These are phyloP conservation scores for Mortierella sp. DNA, from an alignment of 371 early-diverging fungal genomes.

Conservation along the genomic window DNA sequence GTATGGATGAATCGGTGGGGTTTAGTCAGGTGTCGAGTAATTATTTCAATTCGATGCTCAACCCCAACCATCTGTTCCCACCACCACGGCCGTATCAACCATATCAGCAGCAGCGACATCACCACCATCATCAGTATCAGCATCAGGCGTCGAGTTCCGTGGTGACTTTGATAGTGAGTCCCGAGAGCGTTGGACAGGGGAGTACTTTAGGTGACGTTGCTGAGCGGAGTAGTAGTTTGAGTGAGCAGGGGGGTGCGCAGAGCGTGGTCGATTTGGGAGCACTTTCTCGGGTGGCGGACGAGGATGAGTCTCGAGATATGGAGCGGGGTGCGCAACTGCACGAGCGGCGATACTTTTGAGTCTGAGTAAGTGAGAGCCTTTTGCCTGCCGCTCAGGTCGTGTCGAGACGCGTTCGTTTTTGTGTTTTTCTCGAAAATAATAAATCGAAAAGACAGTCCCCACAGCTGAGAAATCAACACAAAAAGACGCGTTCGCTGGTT, in stretches of 20 bases:
- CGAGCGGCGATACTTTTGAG: not conserved
- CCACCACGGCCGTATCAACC: not conserved
- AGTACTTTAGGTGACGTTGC: not conserved
- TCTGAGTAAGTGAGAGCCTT: not conserved
- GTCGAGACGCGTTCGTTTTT: constrained; percentile 11
- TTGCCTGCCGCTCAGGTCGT: not conserved
- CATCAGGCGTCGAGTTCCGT: not conserved
- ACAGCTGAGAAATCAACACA: not conserved
- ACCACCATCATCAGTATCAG: not conserved
- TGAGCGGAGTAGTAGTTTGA: not conserved
- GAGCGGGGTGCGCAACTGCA: not conserved
- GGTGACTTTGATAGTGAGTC: not conserved
- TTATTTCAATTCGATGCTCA: not conserved
- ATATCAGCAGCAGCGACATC: not conserved
- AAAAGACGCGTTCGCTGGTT: constrained; percentile 11
- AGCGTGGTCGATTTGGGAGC: not conserved
- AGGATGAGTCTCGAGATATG: not conserved
- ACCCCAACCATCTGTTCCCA: not conserved
- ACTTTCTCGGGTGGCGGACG: not conserved
- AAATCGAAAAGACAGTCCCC: constrained; percentile 5
- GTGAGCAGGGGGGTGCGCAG: not conserved
- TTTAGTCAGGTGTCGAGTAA: not conserved
- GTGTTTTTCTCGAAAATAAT: not conserved
- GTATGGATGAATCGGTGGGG: not conserved
- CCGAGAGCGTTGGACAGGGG: not conserved